Evolutionary conservation across 352 stramenopile genomes (phyloP).

Genomic region (Pythium brassicae): DNA sequence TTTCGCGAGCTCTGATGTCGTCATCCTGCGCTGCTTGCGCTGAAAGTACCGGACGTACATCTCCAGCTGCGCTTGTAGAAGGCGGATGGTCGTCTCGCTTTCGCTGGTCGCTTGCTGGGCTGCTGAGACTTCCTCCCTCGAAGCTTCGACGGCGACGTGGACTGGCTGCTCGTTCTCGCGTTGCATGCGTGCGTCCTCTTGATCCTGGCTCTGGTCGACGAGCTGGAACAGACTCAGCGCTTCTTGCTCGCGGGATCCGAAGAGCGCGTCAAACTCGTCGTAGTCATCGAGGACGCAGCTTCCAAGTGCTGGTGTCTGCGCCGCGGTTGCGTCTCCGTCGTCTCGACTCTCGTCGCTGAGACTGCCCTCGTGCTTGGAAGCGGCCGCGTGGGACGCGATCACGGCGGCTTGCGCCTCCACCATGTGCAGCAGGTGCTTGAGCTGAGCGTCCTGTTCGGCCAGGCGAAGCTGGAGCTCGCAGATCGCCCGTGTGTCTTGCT

Average conservation of each 20-base stretch:
- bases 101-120: background rate
- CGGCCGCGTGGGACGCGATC: background rate
- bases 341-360: background rate
- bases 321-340: no score
- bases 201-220: background rate
- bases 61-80: conserved; percentile 14
- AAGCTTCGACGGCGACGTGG: background rate
- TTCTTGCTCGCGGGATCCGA: background rate
- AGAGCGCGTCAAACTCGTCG: conserved; percentile 7
- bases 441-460: conserved; percentile 1
- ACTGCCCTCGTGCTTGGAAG: background rate
- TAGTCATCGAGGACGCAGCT: background rate
- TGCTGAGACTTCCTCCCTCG: no score
- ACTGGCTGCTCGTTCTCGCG: background rate
- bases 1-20: background rate
- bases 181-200: no score
- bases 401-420: conserved; percentile 8
- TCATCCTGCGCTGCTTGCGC: conserved; percentile 3
- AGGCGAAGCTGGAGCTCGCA: conserved; percentile 2
- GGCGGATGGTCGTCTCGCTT: background rate
- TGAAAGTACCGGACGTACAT: conserved; percentile 25
- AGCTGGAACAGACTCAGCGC: background rate
- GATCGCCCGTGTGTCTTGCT: background rate
- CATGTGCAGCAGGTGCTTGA: conserved; percentile 8
- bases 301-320: background rate